phyloP scores from a whole-genome alignment of 495 filamentous ascomycete genomes.

The Bathelium albidoporum region DNA sequence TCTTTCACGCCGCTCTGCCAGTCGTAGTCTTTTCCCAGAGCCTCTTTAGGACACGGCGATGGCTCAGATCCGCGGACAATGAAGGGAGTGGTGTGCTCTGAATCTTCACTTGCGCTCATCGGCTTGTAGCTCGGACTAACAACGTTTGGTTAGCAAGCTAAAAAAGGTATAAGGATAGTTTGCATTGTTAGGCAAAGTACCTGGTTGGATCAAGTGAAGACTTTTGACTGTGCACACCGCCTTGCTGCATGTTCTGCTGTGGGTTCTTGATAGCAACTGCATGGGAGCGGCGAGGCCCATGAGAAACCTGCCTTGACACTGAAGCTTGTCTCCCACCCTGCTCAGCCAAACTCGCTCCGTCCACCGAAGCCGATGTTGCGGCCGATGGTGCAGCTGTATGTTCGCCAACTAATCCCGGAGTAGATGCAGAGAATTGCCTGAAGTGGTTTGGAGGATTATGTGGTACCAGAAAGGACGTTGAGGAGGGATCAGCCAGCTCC shows the following conservation, averaged over 20 bases:
- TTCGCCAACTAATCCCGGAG: not conserved
- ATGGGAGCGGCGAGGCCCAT: conserved; percentile 16
- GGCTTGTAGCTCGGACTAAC: conserved; percentile 26
- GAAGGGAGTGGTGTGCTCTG: not conserved
- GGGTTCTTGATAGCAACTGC: conserved; percentile 26
- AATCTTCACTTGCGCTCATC: not conserved
- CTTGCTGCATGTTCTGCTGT: conserved; percentile 11
- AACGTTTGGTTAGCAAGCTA: not conserved
- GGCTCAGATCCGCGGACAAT: not conserved
- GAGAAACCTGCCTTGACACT: not conserved
- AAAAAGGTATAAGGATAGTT: not conserved
- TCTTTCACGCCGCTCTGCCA: conserved; percentile 8
- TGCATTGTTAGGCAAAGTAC: not conserved
- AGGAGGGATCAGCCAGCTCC: not conserved
- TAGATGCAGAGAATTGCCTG: not conserved
- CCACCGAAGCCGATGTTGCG: not conserved
- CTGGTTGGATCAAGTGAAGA: conserved; percentile 20
- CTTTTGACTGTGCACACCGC: not conserved
- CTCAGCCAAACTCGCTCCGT: not conserved
- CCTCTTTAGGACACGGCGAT: not conserved
- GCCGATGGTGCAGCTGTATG: not conserved
- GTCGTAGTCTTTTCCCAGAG: not conserved
- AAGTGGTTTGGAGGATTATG: not conserved
- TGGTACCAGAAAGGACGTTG: not conserved
- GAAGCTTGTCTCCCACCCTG: not conserved